These are phyloP conservation scores for Davidsoniella australis DNA, from an alignment of 2,329 filamentous ascomycete species.

Conservation along the genomic window DNA sequence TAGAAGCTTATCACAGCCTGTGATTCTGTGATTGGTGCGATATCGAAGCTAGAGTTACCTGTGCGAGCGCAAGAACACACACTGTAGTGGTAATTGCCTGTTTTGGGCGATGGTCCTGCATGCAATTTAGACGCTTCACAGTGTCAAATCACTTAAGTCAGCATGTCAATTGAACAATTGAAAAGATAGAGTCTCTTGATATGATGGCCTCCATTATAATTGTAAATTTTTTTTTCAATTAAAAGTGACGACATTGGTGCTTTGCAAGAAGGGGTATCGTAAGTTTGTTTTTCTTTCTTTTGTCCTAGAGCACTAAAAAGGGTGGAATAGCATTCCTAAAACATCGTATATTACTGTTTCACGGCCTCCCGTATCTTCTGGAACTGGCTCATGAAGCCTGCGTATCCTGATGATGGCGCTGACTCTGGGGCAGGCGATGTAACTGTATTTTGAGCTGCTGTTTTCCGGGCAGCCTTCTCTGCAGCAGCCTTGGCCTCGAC, in stretches of 20 bases:
- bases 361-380: slow-evolving; percentile 39
- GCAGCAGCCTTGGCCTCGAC: slow-evolving; percentile 26
- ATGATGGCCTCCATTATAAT: no score
- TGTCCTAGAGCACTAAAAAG: no score
- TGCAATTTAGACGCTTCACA: neutral
- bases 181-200: no score
- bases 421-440: slow-evolving; percentile 22
- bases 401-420: slow-evolving; percentile 24
- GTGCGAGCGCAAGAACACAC: neutral
- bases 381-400: slow-evolving; percentile 44
- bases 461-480: slow-evolving; percentile 20
- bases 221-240: no score
- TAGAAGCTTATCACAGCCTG: slow-evolving; percentile 1
- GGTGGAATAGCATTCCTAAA: neutral
- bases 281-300: no score
- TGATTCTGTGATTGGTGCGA: slow-evolving; percentile 3
- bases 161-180: no score
- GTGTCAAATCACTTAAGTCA: neutral
- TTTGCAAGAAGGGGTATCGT: no score
- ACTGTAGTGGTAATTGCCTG: slow-evolving; percentile 11
- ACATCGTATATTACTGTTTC: slow-evolving; percentile 19
- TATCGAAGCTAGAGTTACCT: neutral
- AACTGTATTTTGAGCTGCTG: slow-evolving; percentile 14
- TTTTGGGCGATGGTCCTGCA: neutral
- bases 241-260: no score